Base-by-base conservation (phyloP, 2,329 filamentous ascomycete species). In the Botrytis aclada region DNA sequence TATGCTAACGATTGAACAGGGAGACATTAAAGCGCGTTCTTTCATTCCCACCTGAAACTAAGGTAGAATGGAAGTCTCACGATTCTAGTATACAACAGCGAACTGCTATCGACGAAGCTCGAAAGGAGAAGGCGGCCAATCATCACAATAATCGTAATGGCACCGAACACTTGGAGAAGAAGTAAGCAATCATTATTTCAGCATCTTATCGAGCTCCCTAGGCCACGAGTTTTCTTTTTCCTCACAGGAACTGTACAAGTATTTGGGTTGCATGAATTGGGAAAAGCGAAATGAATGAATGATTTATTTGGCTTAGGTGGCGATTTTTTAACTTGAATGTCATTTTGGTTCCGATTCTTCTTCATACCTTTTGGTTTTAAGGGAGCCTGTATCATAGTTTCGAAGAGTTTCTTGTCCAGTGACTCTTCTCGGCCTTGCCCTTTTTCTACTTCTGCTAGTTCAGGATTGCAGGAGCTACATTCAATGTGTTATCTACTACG, bases 11-110 rank as follows among this genome's bases (percentile, higher is more conserved):
- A 10, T 47, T 58, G 9, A 43, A 56, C 60, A 97, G 95, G 77
- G 95, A 99, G 84, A 97, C 92, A 47, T 94, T 98, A 87, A 97
- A 97, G 84, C 92, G 94, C 76, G 87, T 97, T 76, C 89, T 99
- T 72, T 88, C 89, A 77, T 93, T 98, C 81, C 95, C 95, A 1
- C 84, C 89, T 62, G 95, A 97, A 81, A 98, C 96, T 54, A 93
- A 92, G 80, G 92, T 99, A 74, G 90, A 96, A 78, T 99, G 95
- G 89, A 97, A 97, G 84, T 96, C 92, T 81, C 96, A 99, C 82
- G 95, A 98, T 80, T 93, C 95, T 76, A 97, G 94, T 82, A 98
- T 99, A 80, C 92, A 94, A 77, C 95, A 98, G 84, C 90, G 94
- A 77, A 93, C 92, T 43, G 93, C 93, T 32, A 94, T 97, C 76